Percentiles rank a stretch among this genome's conserved stretches.
phyloP scores from a whole-genome alignment of 2,329 filamentous ascomycete genomes.

The Helminthosporium solani region DNA sequence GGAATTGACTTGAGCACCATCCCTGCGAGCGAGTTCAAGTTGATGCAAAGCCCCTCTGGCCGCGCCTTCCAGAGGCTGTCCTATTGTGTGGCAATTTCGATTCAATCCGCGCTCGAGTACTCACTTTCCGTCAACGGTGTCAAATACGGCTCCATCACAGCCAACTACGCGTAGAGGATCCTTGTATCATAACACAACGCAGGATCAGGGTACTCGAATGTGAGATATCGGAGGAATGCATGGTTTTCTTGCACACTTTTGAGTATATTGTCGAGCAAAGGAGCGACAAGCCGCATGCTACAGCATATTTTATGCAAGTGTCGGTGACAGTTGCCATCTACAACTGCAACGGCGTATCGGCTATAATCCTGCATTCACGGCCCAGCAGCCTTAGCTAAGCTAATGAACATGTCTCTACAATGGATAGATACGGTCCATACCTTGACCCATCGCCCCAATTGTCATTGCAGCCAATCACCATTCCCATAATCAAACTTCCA shows the following conservation, averaged over 20 bases:
- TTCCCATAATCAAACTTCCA: too few species aligned
- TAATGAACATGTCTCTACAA: not conserved
- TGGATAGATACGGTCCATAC: not conserved
- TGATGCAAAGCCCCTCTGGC: not conserved
- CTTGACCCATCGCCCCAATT: not conserved
- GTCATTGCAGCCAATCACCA: too few species aligned
- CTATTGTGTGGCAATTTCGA: slow-evolving; percentile 10
- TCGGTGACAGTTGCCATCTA: not conserved
- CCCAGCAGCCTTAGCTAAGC: not conserved
- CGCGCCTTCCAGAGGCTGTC: not conserved
- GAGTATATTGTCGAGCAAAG: not conserved
- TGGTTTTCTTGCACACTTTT: not conserved
- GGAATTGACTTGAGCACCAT: slow-evolving; percentile 13
- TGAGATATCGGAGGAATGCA: not conserved
- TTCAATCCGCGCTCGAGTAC: slow-evolving; percentile 23
- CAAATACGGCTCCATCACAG: slow-evolving; percentile 18
- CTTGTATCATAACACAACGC: not conserved
- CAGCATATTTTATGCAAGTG: not conserved
- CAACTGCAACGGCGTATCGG: not conserved
- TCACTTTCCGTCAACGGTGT: slow-evolving; percentile 12
- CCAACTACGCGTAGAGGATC: slow-evolving; percentile 12
- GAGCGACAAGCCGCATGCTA: not conserved
- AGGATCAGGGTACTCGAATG: not conserved
- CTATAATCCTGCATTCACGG: not conserved
- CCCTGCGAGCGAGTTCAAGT: slow-evolving; percentile 1